Evolutionary conservation across 179 eudicot species (phyloP), one percentile per base, ranked within the genome.

Genomic region (Drosera spatulata): DNA sequence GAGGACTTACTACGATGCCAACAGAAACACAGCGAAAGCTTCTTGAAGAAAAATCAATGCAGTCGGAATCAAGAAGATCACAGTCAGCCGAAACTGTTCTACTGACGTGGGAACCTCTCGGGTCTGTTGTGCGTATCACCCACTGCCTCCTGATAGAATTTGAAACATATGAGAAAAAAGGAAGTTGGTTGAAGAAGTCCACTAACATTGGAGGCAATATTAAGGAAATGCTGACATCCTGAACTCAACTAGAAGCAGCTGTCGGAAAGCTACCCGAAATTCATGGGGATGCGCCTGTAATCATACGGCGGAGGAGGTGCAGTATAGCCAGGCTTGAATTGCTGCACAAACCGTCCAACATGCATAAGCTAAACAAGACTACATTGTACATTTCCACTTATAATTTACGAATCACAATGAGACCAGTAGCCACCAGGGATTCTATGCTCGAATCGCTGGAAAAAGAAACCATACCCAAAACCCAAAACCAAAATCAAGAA

Each of bases 281-380:
- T 86, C 55, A 86, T 37, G 2, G 87, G 87, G 59, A 86, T 68
- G 10, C 67, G 74, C 9, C 95, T 85, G 61, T 80, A 64, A 15
- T 75, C 81, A 60, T 88, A 58, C 11, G 88, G 45, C 3, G 96
- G 89, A 41, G 98, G 90, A 47, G 96, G 96, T 63, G 98, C 98
- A n/a, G 80, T 80, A 56, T 91, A 91, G 45, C 87, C 96, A 50
- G 95, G 98, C 76, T 66, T 75, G 66, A 84, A 91, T 68, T 72
- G 83, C 98, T 91, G 89, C 72, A 79, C 58, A 55, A 39, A 2
- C n/a, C 33, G 58, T 5, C 41, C 59, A 22, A 22, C 33, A 10
- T 4, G 56, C 40, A 44, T 33, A 7, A 50, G 60, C 56, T n/a
- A 50, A 50, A 22, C 38, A 33, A 59, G 40, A 12, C 15, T 43